Base-by-base conservation (phyloP, 768 basidiomycete species). In the Podaxis sp. region DNA sequence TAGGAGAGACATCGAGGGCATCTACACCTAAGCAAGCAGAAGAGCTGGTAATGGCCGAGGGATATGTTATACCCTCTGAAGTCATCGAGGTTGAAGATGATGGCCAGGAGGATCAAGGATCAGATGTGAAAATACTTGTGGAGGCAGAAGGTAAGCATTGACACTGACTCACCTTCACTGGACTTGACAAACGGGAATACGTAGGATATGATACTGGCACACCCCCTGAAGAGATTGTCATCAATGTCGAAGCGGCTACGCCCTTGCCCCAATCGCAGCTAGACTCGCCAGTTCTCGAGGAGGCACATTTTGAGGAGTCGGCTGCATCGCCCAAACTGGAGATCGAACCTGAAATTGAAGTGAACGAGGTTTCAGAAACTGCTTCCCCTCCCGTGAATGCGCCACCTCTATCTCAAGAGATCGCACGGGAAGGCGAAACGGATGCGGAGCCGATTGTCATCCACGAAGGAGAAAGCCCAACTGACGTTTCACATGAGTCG, bases 31-130 rank as follows among this genome's bases (percentile, higher is more conserved):
- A 46, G 9, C 10, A 23, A 40, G 35, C 28, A 5, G n/a, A 18
- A 4, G 51, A 48, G 44, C 13, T 32, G 2, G 5, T 57, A 11
- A 18, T n/a, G 18, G 5, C 1, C 18, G 32, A 57, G 18, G 47
- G 18, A 23, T 23, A 37, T 10, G 27, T 21, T 16, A 13, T 38
- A 7, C 27, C 40, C 5, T 21, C 46, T 5, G 37, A 61, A 42
- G 51, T 14, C 16, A 16, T 48, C 11, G 59, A 62, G 13, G 54
- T 59, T 18, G 61, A 57, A 28, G 51, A 42, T 51, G 54, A 28
- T 1, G 21, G 4, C 4, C 50, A 55, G 21, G 25, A 37, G 4
- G 46, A 50, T 3, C 38, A 46, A 4, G 35, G 35, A 14, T n/a
- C 42, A 9, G 55, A 53, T 14, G 35, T 57, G 42, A 21, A 51